Evolutionary conservation across 1,284 basidiomycete species (phyloP), one percentile per base, ranked within the genome.

Genomic region (Pisolithus thermaeus): DNA sequence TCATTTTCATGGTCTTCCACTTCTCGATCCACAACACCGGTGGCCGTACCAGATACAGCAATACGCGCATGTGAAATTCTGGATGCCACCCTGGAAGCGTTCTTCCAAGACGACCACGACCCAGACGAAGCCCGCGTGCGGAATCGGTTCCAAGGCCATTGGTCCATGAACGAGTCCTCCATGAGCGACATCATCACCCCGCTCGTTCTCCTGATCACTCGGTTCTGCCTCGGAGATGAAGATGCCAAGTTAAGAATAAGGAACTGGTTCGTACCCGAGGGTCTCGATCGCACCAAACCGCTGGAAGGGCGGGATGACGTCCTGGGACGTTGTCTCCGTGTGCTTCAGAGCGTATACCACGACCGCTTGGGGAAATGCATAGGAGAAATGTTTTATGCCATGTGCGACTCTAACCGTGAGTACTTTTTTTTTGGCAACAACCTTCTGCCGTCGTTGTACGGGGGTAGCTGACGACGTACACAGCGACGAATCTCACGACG

Each of bases 361-460:
- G 67, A 71, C 6, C 75, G 83, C 47, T 70, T 90, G 56, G 88
- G 91, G 61, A 81, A 83, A 57, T 74, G 84, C 2, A 78, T 85
- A 3, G 92, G 92, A n/a, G 92, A 96, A 70, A 75, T 96, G 73
- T 69, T 97, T 39, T 97, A 79, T 67, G 81, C 84, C 0, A 73
- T 92, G 56, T 90, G 87, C 58, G 85, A 89, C 56, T 84, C 79
- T 2, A 83, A 95, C 68, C 81, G 91, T 92, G 63, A 65, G 83
- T 68, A 14, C 14, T 35, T 35, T 35, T 12, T 20, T 20, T 20
- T 20, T 20, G 77, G 25, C 25, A 32, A 14, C 11, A 35, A 6
- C 12, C 4, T 35, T 35, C 32, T 14, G 12, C 32, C 12, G 32
- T 35, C 48, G 47, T 14, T 49, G 47, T 35, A 23, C 50, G 42